Evolutionary conservation across 805 yeast species (phyloP).

Genomic region (Yamadazyma philogaea): DNA sequence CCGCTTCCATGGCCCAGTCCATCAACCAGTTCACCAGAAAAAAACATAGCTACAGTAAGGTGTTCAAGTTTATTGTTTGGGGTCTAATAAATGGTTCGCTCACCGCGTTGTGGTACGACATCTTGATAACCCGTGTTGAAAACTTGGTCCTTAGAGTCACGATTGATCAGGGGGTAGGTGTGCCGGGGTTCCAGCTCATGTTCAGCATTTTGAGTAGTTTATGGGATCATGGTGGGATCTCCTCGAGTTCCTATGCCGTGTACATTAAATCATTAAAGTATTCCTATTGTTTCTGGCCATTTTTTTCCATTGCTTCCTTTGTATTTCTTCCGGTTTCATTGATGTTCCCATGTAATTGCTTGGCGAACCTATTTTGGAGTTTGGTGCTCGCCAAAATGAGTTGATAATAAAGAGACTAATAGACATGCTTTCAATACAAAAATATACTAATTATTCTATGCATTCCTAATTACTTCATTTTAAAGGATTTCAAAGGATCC

Average conservation of each 20-base stretch:
- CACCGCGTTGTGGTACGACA: constrained; percentile 54
- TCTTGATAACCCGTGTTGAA: constrained; percentile 37
- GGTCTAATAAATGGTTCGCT: constrained; percentile 58
- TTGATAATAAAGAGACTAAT: constrained; percentile 6
- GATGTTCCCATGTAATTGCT: constrained; percentile 58
- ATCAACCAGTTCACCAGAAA: constrained; percentile 32
- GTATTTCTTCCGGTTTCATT: constrained; percentile 44
- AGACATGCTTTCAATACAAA: not conserved
- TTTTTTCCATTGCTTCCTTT: constrained; percentile 51
- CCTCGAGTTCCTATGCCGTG: constrained; percentile 29
- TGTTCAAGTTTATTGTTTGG: constrained; percentile 53
- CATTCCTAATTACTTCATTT: constrained; percentile 9
- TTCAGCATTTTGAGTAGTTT: constrained; percentile 47
- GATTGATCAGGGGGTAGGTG: constrained; percentile 55
- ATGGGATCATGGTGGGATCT: constrained; percentile 53
- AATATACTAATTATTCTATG: not conserved
- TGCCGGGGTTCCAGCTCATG: constrained; percentile 50
- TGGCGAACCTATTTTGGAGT: constrained; percentile 56
- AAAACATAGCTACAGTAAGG: constrained; percentile 29
- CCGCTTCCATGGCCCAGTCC: constrained; percentile 44
- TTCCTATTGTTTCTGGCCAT: constrained; percentile 59
- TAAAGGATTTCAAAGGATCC: constrained; percentile 62
- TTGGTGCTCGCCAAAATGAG: constrained; percentile 41
- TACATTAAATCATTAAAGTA: constrained; percentile 49
- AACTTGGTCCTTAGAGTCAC: constrained; percentile 38